A percentile compares a stretch with the other conserved stretches of the same genome.
Conservation (phyloP, 495 filamentous ascomycete species). For the Aspergillus taichungensis region DNA sequence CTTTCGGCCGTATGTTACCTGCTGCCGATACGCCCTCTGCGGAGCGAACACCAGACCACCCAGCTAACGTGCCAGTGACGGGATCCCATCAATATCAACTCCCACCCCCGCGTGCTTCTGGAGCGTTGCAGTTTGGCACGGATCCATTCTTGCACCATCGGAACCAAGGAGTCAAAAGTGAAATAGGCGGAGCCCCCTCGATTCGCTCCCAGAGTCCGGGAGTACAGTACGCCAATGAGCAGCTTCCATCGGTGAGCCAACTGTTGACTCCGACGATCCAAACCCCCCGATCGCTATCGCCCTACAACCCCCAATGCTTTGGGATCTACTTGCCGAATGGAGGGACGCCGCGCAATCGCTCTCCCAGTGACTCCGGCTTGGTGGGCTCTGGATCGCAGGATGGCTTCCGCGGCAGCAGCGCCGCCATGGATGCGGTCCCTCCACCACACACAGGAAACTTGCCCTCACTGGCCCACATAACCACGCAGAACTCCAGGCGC, state of each 20-base stretch:
- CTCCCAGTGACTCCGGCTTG: conserved; percentile 15
- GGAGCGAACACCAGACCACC: conserved; percentile 22
- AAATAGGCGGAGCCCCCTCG: conserved; percentile 12
- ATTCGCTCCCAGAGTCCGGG: conserved; percentile 10
- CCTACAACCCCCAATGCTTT: conserved; percentile 19
- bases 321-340: conserved; percentile 12
- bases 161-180: conserved; percentile 20
- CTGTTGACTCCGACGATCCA: conserved; percentile 33
- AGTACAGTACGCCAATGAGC: conserved; percentile 20
- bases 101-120: conserved; percentile 37
- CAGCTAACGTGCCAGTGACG: conserved; percentile 29
- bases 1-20: conserved; percentile 44
- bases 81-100: conserved; percentile 40
- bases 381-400: conserved; percentile 7
- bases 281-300: conserved; percentile 22
- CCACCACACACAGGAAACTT: conserved; percentile 16
- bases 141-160: conserved; percentile 31
- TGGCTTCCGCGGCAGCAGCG: conserved; percentile 13
- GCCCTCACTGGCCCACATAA: conserved; percentile 29
- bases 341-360: conserved; percentile 14
- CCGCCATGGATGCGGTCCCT: conserved; percentile 14
- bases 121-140: conserved; percentile 34
- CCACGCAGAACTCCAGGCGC: conserved; percentile 16
- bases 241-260: conserved; percentile 41
- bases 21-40: conserved; percentile 18